Evolutionary conservation across 2,329 filamentous ascomycete genomes (phyloP).

Genomic region (Mycogone perniciosa): DNA sequence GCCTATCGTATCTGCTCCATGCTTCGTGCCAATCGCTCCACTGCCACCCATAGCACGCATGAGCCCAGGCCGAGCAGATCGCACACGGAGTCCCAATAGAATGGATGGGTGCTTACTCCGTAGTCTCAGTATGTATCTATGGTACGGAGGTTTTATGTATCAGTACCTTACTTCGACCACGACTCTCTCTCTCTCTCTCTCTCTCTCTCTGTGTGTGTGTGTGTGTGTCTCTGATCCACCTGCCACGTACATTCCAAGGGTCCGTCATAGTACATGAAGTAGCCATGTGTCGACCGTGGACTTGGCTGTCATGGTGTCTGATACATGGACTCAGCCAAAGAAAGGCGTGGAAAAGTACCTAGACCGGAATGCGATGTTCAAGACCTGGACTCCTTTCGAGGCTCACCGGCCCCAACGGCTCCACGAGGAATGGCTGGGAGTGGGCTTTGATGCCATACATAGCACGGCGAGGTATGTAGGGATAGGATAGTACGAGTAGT

Average conservation of each 20-base stretch:
- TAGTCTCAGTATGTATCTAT: too few relatives aligned
- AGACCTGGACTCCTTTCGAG: too few relatives aligned
- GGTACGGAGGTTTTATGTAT: neutral
- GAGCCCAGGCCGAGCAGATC: neutral
- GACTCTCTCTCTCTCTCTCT: neutral
- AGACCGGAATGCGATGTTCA: too few relatives aligned
- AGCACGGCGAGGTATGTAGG: too few relatives aligned
- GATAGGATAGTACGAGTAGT: too few relatives aligned
- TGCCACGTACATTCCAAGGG: slow-evolving; percentile 9
- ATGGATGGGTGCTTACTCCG: too few relatives aligned
- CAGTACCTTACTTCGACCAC: slow-evolving; percentile 3
- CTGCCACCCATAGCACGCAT: neutral
- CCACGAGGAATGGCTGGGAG: too few relatives aligned
- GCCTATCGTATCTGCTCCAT: neutral
- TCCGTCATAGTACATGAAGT: neutral
- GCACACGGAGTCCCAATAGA: neutral
- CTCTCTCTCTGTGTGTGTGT: too few relatives aligned
- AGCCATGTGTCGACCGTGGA: slow-evolving; percentile 5
- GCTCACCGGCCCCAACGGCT: too few relatives aligned
- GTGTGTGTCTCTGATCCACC: slow-evolving; percentile 6
- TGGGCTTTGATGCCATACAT: too few relatives aligned
- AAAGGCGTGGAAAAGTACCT: neutral
- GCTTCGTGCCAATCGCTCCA: neutral
- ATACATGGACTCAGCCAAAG: neutral
- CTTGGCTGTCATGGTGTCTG: neutral